Evolutionary conservation across 2,329 filamentous ascomycete species (phyloP).

Genomic region (Lecanicillium sp.): DNA sequence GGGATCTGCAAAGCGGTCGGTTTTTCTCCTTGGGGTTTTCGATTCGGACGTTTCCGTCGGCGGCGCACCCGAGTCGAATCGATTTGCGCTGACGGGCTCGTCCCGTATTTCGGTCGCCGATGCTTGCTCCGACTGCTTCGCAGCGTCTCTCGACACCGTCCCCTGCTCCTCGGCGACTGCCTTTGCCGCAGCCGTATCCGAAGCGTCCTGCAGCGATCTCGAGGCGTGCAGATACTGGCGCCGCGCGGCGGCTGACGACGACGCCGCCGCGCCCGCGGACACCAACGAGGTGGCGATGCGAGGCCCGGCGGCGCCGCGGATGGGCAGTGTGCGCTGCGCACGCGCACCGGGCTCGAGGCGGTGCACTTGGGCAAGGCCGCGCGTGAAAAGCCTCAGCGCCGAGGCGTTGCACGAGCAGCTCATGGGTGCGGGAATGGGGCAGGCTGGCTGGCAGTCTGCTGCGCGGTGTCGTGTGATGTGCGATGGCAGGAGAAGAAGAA

Average conservation of each 20-base stretch:
- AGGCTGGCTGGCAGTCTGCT: background rate
- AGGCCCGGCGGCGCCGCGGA: background rate
- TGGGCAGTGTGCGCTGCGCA: background rate
- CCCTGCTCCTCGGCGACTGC: background rate
- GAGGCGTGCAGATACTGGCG: constrained; percentile 1
- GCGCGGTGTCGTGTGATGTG: constrained; percentile 9
- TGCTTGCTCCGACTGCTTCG: too few species aligned
- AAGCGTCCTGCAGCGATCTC: background rate
- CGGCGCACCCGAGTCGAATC: too few species aligned
- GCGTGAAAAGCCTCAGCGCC: constrained; percentile 43
- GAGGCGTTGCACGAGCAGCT: constrained; percentile 41
- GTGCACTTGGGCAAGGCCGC: constrained; percentile 38
- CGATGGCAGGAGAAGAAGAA: background rate
- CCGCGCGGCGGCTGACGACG: background rate
- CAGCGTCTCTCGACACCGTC: background rate
- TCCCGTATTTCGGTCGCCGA: too few species aligned
- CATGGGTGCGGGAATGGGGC: constrained; percentile 35
- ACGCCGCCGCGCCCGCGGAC: background rate
- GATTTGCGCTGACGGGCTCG: too few species aligned
- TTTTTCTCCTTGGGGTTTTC: too few species aligned
- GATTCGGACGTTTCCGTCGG: too few species aligned
- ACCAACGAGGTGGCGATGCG: background rate
- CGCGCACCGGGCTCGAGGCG: constrained; percentile 20
- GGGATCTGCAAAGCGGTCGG: too few species aligned
- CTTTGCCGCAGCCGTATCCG: background rate